phyloP scores from a whole-genome alignment of 2,329 filamentous ascomycete species.

The Rhexocercosporidium sp. region DNA sequence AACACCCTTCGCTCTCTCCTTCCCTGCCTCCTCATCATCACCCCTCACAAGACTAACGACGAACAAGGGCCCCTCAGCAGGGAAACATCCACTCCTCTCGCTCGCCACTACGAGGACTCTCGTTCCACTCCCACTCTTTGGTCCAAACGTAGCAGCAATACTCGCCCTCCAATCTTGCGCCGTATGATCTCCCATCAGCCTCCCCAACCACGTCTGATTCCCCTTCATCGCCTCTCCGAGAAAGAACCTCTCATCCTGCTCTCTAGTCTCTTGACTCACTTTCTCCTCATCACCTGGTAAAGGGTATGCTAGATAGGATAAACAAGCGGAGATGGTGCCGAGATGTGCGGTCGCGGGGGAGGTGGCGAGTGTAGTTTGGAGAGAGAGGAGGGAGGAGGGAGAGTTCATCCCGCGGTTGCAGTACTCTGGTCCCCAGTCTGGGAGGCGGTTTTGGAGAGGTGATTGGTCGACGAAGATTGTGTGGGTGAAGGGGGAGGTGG shows the following conservation, averaged over 20 bases:
- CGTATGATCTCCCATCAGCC: slow-evolving; percentile 43
- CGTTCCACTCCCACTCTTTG: slow-evolving; percentile 23
- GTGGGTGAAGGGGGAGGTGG: slow-evolving; percentile 35
- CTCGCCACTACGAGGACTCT: slow-evolving; percentile 41
- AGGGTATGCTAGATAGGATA: slow-evolving; percentile 38
- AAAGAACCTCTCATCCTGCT: slow-evolving; percentile 40
- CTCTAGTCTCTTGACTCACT: not conserved
- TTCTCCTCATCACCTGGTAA: slow-evolving; percentile 21
- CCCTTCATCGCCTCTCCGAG: slow-evolving; percentile 39
- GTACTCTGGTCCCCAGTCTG: slow-evolving; percentile 36
- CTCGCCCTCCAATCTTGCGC: slow-evolving; percentile 39
- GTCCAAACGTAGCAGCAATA: slow-evolving; percentile 36
- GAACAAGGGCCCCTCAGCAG: slow-evolving; percentile 37
- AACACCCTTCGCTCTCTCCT: slow-evolving; percentile 31
- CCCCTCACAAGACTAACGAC: slow-evolving; percentile 40
- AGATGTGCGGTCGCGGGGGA: slow-evolving; percentile 35
- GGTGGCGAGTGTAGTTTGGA: slow-evolving; percentile 36
- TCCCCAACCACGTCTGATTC: slow-evolving; percentile 38
- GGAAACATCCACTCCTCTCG: slow-evolving; percentile 42
- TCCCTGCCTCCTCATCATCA: not conserved
- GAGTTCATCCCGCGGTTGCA: slow-evolving; percentile 42
- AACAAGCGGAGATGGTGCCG: slow-evolving; percentile 40
- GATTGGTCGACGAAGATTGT: slow-evolving; percentile 42
- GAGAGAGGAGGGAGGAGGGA: slow-evolving; percentile 31
- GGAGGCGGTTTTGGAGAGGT: slow-evolving; percentile 39